Evolutionary conservation across 2,329 filamentous ascomycete genomes (phyloP).

Genomic region (Colletotrichum scovillei): DNA sequence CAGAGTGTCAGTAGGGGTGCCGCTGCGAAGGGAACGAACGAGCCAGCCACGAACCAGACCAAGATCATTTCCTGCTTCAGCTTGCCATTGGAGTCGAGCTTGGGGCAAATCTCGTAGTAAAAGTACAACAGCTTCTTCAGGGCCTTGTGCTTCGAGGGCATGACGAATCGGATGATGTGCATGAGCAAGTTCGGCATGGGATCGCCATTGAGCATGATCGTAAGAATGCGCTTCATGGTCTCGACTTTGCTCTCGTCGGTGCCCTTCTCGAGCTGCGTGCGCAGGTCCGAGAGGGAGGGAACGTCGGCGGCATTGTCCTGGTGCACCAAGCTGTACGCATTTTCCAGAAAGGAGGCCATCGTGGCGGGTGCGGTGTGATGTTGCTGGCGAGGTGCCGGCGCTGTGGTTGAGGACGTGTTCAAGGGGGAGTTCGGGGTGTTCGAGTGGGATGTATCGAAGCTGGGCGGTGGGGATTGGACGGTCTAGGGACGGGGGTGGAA

Average conservation of each 20-base stretch:
- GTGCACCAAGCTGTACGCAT: slow-evolving; percentile 96
- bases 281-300: slow-evolving; percentile 89
- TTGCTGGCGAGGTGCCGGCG: slow-evolving; percentile 38
- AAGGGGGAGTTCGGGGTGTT: slow-evolving; percentile 23
- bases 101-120: slow-evolving; percentile 99
- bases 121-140: slow-evolving; percentile 99
- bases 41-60: slow-evolving; percentile 77
- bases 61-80: slow-evolving; percentile 99
- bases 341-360: slow-evolving; percentile 96
- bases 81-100: slow-evolving; percentile 91
- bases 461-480: slow-evolving; percentile 36
- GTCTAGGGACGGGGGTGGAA: slow-evolving; percentile 32
- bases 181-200: slow-evolving; percentile 95
- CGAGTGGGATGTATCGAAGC: slow-evolving; percentile 36
- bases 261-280: slow-evolving; percentile 92
- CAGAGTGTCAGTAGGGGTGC: slow-evolving; percentile 26
- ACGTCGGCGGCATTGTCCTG: slow-evolving; percentile 97
- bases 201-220: slow-evolving; percentile 98
- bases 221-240: slow-evolving; percentile 96
- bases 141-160: slow-evolving; percentile 96
- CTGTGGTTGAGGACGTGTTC: slow-evolving; percentile 37
- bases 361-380: slow-evolving; percentile 50
- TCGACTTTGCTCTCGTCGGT: slow-evolving; percentile 93
- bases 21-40: slow-evolving; percentile 1
- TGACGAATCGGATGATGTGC: slow-evolving; percentile 99